phyloP scores from a whole-genome alignment of 805 yeast species.

The Komagataella phaffii region DNA sequence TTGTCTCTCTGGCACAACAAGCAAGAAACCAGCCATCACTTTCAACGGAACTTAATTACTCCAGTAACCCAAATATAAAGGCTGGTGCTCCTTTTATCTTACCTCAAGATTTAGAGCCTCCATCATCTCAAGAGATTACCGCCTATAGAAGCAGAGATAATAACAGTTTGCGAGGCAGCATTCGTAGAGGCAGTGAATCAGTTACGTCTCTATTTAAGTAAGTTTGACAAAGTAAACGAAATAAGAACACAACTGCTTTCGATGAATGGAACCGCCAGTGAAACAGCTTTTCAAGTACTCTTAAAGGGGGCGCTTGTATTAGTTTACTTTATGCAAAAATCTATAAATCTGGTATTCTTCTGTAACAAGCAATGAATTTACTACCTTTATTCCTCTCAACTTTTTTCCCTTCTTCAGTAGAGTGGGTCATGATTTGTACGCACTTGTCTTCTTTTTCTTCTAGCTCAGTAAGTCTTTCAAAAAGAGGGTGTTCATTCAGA shows the following conservation, averaged over 20 bases:
- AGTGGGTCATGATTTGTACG: slow-evolving; percentile 73
- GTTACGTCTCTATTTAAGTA: slow-evolving; percentile 21
- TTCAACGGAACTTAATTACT: neutral
- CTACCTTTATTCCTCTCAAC: slow-evolving; percentile 82
- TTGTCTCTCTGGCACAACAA: slow-evolving; percentile 1
- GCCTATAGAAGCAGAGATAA: slow-evolving; percentile 20
- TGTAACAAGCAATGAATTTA: slow-evolving; percentile 82
- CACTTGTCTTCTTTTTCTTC: slow-evolving; percentile 77
- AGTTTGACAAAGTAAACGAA: slow-evolving; percentile 10
- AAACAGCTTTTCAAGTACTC: neutral
- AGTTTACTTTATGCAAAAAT: slow-evolving; percentile 3
- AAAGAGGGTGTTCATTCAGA: slow-evolving; percentile 80
- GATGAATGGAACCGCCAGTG: neutral
- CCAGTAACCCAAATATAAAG: slow-evolving; percentile 1
- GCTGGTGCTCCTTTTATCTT: slow-evolving; percentile 8
- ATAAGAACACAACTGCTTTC: neutral
- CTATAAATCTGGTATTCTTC: slow-evolving; percentile 51
- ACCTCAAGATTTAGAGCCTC: slow-evolving; percentile 20
- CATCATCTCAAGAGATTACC: slow-evolving; percentile 20
- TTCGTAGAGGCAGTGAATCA: slow-evolving; percentile 29
- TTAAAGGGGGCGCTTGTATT: neutral
- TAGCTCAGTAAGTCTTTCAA: slow-evolving; percentile 63
- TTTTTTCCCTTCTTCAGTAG: slow-evolving; percentile 98
- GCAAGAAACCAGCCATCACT: slow-evolving; percentile 1
- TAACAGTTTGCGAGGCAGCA: slow-evolving; percentile 21